A percentile compares a stretch with the other conserved stretches of the same genome.
phyloP scores from a whole-genome alignment of 306 rosid species.

The Cucurbita pepo region DNA sequence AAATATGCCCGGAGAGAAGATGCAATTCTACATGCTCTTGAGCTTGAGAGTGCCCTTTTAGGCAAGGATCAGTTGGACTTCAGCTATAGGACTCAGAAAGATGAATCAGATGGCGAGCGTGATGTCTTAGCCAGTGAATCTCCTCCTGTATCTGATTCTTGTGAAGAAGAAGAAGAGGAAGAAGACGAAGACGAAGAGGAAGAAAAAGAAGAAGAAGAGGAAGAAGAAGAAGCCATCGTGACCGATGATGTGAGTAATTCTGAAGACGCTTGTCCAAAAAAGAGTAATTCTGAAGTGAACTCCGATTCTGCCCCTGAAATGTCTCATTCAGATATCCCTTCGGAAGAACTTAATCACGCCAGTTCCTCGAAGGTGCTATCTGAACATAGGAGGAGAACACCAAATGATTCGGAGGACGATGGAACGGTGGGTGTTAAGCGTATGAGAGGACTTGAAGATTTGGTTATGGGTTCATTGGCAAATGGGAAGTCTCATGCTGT shows the following conservation, averaged over 20 bases:
- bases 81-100: slow-evolving; percentile 17
- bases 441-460: slow-evolving; percentile 94
- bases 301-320: slow-evolving; percentile 66
- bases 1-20: slow-evolving; percentile 98
- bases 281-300: slow-evolving; percentile 48
- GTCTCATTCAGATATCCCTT: slow-evolving; percentile 73
- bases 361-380: slow-evolving; percentile 51
- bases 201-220: not conserved
- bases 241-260: slow-evolving; percentile 43
- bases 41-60: slow-evolving; percentile 59
- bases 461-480: slow-evolving; percentile 10
- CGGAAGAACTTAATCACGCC: slow-evolving; percentile 72
- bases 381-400: slow-evolving; percentile 73
- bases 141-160: slow-evolving; percentile 36
- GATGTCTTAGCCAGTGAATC: slow-evolving; percentile 41
- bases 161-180: slow-evolving; percentile 3
- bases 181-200: not conserved
- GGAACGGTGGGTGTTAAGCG: slow-evolving; percentile 88
- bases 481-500: slow-evolving; percentile 45
- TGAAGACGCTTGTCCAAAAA: slow-evolving; percentile 21
- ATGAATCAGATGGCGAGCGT: slow-evolving; percentile 32
- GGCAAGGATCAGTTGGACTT: slow-evolving; percentile 44
- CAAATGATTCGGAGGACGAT: slow-evolving; percentile 96
- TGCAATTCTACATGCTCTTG: slow-evolving; percentile 96
- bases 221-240: slow-evolving; percentile 16